Evolutionary conservation across 805 yeast species (phyloP).

Genomic region (Saturnispora sanitii): DNA sequence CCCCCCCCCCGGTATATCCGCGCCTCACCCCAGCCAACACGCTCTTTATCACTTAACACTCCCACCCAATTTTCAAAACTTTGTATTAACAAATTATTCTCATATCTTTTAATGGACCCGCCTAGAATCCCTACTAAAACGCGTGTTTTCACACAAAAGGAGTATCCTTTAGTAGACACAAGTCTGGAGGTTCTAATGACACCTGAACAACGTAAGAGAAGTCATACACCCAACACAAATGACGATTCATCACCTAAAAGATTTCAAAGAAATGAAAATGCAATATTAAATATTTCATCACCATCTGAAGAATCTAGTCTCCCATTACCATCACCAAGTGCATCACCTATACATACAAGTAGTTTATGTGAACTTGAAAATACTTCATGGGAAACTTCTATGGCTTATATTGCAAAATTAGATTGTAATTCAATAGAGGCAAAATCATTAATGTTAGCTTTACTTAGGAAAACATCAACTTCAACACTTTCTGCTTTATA

Average conservation of each 20-base stretch:
- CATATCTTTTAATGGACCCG: not conserved
- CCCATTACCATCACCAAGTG: slow-evolving; percentile 65
- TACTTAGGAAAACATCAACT: slow-evolving; percentile 52
- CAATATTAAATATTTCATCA: too few relatives aligned
- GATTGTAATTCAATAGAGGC: slow-evolving; percentile 38
- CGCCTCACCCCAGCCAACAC: not conserved
- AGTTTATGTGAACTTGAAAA: not conserved
- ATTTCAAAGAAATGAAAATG: too few relatives aligned
- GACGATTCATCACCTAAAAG: too few relatives aligned
- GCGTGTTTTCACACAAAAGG: too few relatives aligned
- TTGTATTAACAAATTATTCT: too few relatives aligned
- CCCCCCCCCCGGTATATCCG: too few relatives aligned
- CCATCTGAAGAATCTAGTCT: slow-evolving; percentile 15
- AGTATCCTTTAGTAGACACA: too few relatives aligned
- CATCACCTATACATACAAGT: slow-evolving; percentile 39
- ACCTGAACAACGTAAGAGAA: not conserved
- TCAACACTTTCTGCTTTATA: slow-evolving; percentile 46
- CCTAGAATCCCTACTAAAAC: not conserved
- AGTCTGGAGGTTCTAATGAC: not conserved
- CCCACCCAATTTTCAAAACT: not conserved
- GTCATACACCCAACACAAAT: too few relatives aligned
- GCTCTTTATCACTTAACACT: not conserved
- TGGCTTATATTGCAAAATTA: slow-evolving; percentile 17
- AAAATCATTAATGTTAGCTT: slow-evolving; percentile 34
- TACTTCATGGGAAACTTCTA: not conserved